These are phyloP conservation scores for Candida neerlandica DNA, from an alignment of 1,139 yeast genomes.

Conservation along the genomic window DNA sequence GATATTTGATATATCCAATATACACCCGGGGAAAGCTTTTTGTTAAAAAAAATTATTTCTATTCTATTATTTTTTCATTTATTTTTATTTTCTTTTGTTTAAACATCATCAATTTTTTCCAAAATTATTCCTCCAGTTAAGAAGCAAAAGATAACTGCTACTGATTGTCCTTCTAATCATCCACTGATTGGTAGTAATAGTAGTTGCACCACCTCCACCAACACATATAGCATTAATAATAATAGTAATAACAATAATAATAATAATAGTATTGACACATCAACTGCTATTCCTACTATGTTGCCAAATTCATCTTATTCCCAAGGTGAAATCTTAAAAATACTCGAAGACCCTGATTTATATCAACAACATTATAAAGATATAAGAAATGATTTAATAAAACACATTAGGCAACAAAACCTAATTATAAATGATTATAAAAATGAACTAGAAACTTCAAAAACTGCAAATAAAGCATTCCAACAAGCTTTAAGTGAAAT, in stretches of 20 bases:
- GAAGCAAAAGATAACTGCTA: conserved; percentile 13
- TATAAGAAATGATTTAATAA: conserved; percentile 36
- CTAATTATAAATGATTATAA: conserved; percentile 28
- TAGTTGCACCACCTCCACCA: conserved; percentile 3
- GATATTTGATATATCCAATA: too few relatives aligned
- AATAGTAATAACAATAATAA: conserved; percentile 3
- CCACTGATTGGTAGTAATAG: background rate
- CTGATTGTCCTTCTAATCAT: background rate
- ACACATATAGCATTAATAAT: background rate
- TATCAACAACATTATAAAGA: conserved; percentile 32
- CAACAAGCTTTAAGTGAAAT: conserved; percentile 76
- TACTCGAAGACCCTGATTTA: conserved; percentile 45
- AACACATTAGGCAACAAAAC: conserved; percentile 38
- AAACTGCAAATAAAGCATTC: conserved; percentile 72
- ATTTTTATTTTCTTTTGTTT: background rate
- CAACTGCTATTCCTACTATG: background rate
- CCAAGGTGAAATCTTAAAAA: conserved; percentile 31
- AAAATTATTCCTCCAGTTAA: conserved; percentile 18
- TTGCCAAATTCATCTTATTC: conserved; percentile 16
- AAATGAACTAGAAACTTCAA: conserved; percentile 53
- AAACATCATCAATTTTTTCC: conserved; percentile 7
- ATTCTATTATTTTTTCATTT: background rate
- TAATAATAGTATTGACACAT: background rate
- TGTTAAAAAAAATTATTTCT: too few relatives aligned
- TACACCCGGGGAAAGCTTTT: too few relatives aligned